Evolutionary conservation across 208 protist species (phyloP), one percentile per base, ranked within the genome.

Genomic region (Crithidia expoeki): DNA sequence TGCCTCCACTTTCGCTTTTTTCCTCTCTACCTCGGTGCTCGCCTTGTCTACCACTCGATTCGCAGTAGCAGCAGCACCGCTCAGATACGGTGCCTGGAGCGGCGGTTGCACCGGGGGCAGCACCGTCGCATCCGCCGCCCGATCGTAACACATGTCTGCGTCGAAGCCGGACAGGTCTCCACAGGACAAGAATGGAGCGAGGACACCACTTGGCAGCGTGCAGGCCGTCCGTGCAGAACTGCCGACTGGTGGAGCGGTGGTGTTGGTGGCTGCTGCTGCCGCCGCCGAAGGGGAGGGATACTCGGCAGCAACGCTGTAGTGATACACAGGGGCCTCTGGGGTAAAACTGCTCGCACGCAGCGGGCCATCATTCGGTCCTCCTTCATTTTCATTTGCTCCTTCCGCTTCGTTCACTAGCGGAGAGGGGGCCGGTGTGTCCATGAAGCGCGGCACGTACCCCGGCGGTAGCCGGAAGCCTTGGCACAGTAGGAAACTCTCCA

Each of bases 161-260:
- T 99, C 98, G 67, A 91, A 97, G 16, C 95, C 97, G 19, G 68
- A 84, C 5, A 99, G 80, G 77, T 99, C 98, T 17, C 98, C 98
- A 61, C 98, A 99, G 0, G 98, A 89, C 14, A 99, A 50, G 66
- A 99, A 99, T 1, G 98, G 97, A 0, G 98, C 85, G 17, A 99
- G 74, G 12, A 86, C 58, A 4, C 66, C 32, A 23, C 40, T 47
- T 19, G 40, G 61, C 27, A 58, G 44, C 40, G 16, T 32, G 21
- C 67, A 64, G 0, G 66, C 25, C 27, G 40, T 63, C 1, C 40
- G 28, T 16, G 32, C 28, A n/a, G 16, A 4, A 17, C 9, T 4
- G 42, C 16, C 28, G 0, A 4, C 28, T 10, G 47, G 12, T 19
- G 51, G 12, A n/a, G 23, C n/a, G n/a, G n/a, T n/a, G n/a, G n/a